These are phyloP conservation scores for Piper longum DNA, from an alignment of 164 flowering plant genomes.

Conservation along the genomic window DNA sequence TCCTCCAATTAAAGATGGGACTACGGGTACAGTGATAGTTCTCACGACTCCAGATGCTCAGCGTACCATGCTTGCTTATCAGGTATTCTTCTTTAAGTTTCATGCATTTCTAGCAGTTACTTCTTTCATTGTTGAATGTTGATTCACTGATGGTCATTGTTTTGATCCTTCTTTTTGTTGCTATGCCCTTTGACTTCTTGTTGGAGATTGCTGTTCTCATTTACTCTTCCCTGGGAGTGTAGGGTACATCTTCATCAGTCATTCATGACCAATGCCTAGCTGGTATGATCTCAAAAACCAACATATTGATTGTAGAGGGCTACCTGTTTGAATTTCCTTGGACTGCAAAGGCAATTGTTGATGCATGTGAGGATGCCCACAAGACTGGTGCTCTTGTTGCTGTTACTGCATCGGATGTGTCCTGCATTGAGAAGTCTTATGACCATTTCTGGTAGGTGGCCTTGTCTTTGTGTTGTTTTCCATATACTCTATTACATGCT, in stretches of 20 bases:
- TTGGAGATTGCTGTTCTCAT: background rate
- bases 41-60: conserved; percentile 99
- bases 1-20: conserved; percentile 73
- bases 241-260: conserved; percentile 83
- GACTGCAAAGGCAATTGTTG: conserved; percentile 56
- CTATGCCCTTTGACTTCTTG: background rate
- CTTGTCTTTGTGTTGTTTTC: background rate
- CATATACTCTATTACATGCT: background rate
- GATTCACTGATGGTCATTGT: background rate
- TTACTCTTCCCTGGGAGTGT: conserved; percentile 3
- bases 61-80: conserved; percentile 95
- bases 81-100: conserved; percentile 23
- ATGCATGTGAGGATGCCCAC: conserved; percentile 79
- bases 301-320: conserved; percentile 84
- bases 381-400: conserved; percentile 72
- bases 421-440: conserved; percentile 79
- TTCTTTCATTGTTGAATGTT: too few relatives aligned
- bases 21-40: conserved; percentile 96
- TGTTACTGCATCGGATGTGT: conserved; percentile 83
- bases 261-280: conserved; percentile 57
- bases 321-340: conserved; percentile 87
- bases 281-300: conserved; percentile 51
- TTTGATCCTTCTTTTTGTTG: background rate
- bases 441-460: conserved; percentile 74
- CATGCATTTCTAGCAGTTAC: background rate